phyloP scores from a whole-genome alignment of 805 yeast species.

The Komagataella kurtzmanii region DNA sequence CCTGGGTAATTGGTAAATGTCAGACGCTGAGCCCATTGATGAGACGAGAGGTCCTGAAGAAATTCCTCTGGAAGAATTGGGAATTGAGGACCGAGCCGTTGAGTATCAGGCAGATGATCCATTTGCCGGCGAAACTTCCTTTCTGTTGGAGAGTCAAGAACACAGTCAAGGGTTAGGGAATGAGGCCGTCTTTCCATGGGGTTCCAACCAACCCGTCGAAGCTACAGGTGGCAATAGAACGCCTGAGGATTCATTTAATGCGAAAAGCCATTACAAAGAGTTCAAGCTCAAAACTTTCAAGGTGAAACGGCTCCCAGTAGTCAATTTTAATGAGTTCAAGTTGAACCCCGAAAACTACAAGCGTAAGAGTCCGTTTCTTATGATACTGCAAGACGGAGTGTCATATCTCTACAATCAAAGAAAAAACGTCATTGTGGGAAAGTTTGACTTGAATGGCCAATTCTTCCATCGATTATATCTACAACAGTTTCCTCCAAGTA shows the following conservation, averaged over 20 bases:
- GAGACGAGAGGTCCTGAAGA: not conserved
- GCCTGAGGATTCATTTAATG: not conserved
- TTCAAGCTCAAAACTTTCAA: not conserved
- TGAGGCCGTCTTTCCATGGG: not conserved
- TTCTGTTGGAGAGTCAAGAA: not conserved
- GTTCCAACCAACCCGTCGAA: not conserved
- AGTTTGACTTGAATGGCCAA: constrained; percentile 4
- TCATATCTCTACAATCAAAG: constrained; percentile 3
- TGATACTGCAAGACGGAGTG: constrained; percentile 4
- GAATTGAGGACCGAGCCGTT: not conserved
- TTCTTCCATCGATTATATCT: constrained; percentile 3
- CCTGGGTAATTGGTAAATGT: not conserved
- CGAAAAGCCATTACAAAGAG: not conserved
- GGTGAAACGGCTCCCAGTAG: constrained; percentile 1
- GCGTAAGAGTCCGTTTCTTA: not conserved
- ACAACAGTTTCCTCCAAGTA: not conserved
- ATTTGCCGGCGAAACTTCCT: not conserved
- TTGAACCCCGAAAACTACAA: constrained; percentile 3
- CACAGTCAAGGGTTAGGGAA: not conserved
- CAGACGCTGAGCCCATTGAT: not conserved
- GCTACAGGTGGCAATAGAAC: not conserved
- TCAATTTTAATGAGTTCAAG: constrained; percentile 5
- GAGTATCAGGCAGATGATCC: not conserved
- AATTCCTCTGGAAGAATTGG: not conserved
- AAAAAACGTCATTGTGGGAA: constrained; percentile 1